phyloP scores from a whole-genome alignment of 2,329 filamentous ascomycete genomes.

The Neurospora crassa region DNA sequence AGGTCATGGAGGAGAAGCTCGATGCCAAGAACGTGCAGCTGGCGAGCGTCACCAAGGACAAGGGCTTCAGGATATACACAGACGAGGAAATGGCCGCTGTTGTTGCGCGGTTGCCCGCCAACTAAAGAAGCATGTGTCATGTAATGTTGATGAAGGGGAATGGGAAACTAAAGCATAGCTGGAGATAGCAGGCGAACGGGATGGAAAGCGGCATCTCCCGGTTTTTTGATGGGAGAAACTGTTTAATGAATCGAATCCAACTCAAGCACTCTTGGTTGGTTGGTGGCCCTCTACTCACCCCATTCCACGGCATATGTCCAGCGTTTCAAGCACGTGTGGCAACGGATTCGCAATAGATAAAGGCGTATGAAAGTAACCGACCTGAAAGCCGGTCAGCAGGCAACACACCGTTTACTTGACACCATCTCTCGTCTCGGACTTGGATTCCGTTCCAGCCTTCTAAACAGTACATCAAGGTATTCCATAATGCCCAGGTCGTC shows the following conservation, averaged over 20 bases:
- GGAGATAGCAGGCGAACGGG: neutral
- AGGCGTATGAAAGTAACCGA: neutral
- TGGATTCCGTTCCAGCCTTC: neutral
- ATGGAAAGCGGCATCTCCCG: neutral
- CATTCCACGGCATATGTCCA: neutral
- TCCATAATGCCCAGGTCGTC: neutral
- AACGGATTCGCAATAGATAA: neutral
- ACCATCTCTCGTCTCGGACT: neutral
- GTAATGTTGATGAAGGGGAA: neutral
- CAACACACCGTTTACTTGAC: neutral
- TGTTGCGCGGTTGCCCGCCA: slow-evolving; percentile 70
- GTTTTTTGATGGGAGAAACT: neutral
- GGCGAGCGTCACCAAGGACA: slow-evolving; percentile 94
- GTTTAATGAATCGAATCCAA: neutral
- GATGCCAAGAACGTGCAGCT: slow-evolving; percentile 98
- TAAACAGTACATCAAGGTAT: neutral
- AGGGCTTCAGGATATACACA: slow-evolving; percentile 96
- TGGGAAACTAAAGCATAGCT: neutral
- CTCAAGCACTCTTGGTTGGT: neutral
- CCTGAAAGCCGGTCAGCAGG: neutral
- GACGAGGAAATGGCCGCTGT: slow-evolving; percentile 95
- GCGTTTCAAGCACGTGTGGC: neutral
- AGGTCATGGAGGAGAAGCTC: slow-evolving; percentile 99
- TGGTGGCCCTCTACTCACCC: neutral
- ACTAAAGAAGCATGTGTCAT: slow-evolving; percentile 29